These are phyloP conservation scores for Citrus medica DNA, from an alignment of 345 rosid genomes.

Conservation along the genomic window DNA sequence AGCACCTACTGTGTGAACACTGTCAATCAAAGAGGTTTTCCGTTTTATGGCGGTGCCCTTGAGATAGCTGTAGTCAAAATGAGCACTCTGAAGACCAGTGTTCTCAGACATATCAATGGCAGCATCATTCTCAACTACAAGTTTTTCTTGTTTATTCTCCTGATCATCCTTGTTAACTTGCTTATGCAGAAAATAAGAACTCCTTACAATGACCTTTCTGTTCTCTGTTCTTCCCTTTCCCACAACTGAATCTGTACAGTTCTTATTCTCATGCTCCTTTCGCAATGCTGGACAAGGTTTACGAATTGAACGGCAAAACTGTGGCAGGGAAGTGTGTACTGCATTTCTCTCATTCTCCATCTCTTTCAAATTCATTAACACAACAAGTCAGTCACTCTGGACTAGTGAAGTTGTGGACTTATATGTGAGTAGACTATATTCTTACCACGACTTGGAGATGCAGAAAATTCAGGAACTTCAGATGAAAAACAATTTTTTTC, in stretches of 20 bases:
- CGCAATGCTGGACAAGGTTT: conserved; percentile 26
- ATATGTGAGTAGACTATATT: background rate
- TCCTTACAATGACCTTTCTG: conserved; percentile 51
- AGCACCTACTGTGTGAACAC: conserved; percentile 42
- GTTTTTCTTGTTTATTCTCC: conserved; percentile 31
- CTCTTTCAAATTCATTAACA: conserved; percentile 15
- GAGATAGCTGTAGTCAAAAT: conserved; percentile 15
- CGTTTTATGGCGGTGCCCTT: conserved; percentile 47
- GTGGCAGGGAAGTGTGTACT: conserved; percentile 18
- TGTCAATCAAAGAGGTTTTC: conserved; percentile 39
- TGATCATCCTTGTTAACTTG: conserved; percentile 31
- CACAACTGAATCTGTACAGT: conserved; percentile 23
- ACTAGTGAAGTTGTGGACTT: background rate
- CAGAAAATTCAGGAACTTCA: conserved; percentile 22
- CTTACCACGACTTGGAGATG: conserved; percentile 36
- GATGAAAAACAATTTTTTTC: conserved; percentile 31
- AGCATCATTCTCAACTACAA: conserved; percentile 24
- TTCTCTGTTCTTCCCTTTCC: conserved; percentile 41
- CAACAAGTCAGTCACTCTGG: conserved; percentile 3
- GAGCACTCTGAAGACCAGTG: conserved; percentile 13
- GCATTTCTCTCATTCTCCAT: conserved; percentile 18
- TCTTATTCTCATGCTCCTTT: conserved; percentile 27
- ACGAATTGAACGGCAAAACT: conserved; percentile 20
- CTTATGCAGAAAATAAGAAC: conserved; percentile 65
- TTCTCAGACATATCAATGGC: conserved; percentile 24